Percentiles rank a stretch among this genome's conserved stretches.
These are phyloP conservation scores for Dactylellina parvicollis DNA, from an alignment of 2,329 filamentous ascomycete species.

Conservation along the genomic window DNA sequence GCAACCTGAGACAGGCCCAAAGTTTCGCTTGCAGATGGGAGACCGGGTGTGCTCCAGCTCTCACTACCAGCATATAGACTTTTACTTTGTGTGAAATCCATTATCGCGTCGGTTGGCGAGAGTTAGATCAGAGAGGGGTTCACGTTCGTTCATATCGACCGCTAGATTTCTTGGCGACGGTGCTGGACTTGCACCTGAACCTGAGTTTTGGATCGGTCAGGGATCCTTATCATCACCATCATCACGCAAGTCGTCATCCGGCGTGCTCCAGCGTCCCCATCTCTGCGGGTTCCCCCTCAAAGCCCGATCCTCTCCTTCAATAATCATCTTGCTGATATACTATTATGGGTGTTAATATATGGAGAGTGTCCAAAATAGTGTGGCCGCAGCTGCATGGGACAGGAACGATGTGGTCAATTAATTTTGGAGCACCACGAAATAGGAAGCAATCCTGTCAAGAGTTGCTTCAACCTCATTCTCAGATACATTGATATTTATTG, in stretches of 20 bases:
- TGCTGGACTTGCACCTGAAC: no score
- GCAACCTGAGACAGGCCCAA: slow-evolving; percentile 44
- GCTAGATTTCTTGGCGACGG: slow-evolving; percentile 13
- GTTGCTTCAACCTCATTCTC: slow-evolving; percentile 22
- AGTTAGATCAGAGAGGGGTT: background rate
- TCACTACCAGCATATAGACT: background rate
- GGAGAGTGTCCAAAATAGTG: slow-evolving; percentile 2
- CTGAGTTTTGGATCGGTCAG: no score
- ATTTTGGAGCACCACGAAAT: slow-evolving; percentile 23
- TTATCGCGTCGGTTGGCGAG: slow-evolving; percentile 26
- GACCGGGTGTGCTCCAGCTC: background rate
- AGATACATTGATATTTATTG: background rate
- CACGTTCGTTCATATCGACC: no score
- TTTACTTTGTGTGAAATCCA: background rate
- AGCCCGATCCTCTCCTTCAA: slow-evolving; percentile 11
- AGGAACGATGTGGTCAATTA: slow-evolving; percentile 2
- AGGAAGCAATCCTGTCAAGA: slow-evolving; percentile 46
- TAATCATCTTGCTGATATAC: slow-evolving; percentile 1
- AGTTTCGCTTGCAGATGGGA: slow-evolving; percentile 16
- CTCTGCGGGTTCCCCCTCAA: slow-evolving; percentile 22
- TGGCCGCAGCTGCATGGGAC: background rate
- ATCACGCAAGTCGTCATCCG: slow-evolving; percentile 24
- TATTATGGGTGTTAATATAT: background rate
- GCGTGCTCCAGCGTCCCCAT: slow-evolving; percentile 21
- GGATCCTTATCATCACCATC: slow-evolving; percentile 16